These are phyloP conservation scores for Teratosphaeria gauchensis DNA, from an alignment of 2,329 filamentous ascomycete species.

Conservation along the genomic window DNA sequence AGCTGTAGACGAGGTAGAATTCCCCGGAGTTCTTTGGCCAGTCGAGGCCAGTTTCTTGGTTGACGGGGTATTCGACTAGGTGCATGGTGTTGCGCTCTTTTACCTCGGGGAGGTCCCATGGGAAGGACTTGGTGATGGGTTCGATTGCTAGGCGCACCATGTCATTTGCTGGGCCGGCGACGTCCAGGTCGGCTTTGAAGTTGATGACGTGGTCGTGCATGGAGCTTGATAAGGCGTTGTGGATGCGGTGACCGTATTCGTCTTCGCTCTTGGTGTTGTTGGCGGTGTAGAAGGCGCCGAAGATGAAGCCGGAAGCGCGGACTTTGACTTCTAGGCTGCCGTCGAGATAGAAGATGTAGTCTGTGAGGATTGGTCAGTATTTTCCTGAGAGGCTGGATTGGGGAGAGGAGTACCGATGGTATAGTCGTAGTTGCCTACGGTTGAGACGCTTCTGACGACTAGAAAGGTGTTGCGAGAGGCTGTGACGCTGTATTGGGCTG, in stretches of 20 bases:
- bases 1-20: constrained; percentile 33
- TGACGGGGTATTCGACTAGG: constrained; percentile 17
- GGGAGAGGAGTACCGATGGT: constrained; percentile 26
- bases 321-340: constrained; percentile 44
- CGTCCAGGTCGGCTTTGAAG: constrained; percentile 34
- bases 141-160: constrained; percentile 25
- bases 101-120: constrained; percentile 21
- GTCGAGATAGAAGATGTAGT: constrained; percentile 44
- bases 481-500: constrained; percentile 31
- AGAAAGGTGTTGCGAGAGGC: constrained; percentile 39
- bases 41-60: constrained; percentile 21
- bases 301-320: constrained; percentile 46
- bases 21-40: constrained; percentile 30
- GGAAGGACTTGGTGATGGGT: constrained; percentile 19
- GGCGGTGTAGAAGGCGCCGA: constrained; percentile 38
- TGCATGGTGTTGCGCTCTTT: constrained; percentile 25
- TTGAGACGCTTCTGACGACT: constrained; percentile 38
- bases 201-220: constrained; percentile 32
- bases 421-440: constrained; percentile 47
- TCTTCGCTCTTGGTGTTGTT: constrained; percentile 30
- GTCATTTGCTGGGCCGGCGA: constrained; percentile 26
- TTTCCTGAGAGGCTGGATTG: background rate
- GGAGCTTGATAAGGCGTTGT: constrained; percentile 28
- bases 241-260: constrained; percentile 30
- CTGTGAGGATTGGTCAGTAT: constrained; percentile 5